Base-by-base conservation (phyloP, 2,329 filamentous ascomycete species). In the Zasmidium citrigriseum region DNA sequence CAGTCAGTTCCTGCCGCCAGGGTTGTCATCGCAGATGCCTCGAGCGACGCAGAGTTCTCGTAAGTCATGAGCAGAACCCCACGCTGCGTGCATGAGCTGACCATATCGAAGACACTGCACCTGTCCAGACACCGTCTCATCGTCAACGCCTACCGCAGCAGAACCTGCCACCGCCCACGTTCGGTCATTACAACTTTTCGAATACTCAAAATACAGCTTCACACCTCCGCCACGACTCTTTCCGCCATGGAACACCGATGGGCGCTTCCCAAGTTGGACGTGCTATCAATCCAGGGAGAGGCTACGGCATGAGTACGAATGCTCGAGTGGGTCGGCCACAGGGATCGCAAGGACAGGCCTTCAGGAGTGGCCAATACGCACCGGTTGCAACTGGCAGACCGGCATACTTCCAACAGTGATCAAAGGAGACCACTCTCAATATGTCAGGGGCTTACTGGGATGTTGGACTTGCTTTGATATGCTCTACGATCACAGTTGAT, bases 81-180 rank as follows among this genome's bases (percentile, higher is more conserved):
- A n/a, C n/a, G n/a, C n/a, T n/a, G n/a, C n/a, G n/a, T n/a, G n/a
- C n/a, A n/a, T n/a, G n/a, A n/a, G n/a, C n/a, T n/a, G n/a, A n/a
- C n/a, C n/a, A n/a, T n/a, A n/a, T n/a, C n/a, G n/a, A n/a, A n/a
- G n/a, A 21, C 14, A 52, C 21, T 52, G 9, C 22, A 21, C 24
- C 16, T 38, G 70, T 73, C 70, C 57, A 68, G 66, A 41, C 34
- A 41, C 34, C 4, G 18, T 41, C 45, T 64, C 64, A 14, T 58
- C 63, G 1, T 46, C 24, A 14, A 20, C 54, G 4, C 16, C 27
- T 12, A 5, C 27, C 20, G 7, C 54, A 20, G 12, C 54, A 34
- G 27, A 25, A 47, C 16, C 38, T 55, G 64, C 20, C 56, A 20
- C 24, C 44, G 34, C 51, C 55, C 4, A 23, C 50, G 16, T 53